Conservation (phyloP, 73 alveolate genomes). For the Symbiodinium pilosum region DNA sequence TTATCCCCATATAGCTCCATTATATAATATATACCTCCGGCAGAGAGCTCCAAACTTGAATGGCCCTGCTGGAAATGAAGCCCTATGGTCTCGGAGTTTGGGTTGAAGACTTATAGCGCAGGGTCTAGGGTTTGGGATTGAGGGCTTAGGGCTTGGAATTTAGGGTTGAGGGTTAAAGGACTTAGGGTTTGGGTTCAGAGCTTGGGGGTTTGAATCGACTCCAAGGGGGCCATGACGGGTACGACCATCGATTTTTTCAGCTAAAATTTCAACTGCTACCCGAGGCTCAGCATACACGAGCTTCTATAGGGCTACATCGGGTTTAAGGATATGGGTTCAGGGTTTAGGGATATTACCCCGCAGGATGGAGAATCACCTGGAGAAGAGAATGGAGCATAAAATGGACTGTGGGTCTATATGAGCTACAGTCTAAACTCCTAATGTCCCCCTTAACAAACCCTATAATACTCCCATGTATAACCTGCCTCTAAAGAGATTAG, state of each 20-base stretch:
- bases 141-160: neutral
- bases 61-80: too few relatives aligned
- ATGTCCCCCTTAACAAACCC: too few relatives aligned
- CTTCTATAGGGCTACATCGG: conserved; percentile 81
- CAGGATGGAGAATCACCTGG: too few relatives aligned
- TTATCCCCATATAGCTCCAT: too few relatives aligned
- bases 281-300: conserved; percentile 50
- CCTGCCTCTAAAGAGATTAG: too few relatives aligned
- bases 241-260: neutral
- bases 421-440: too few relatives aligned
- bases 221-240: neutral
- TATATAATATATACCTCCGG: too few relatives aligned
- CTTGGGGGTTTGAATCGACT: neutral
- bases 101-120: too few relatives aligned
- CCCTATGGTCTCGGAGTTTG: too few relatives aligned
- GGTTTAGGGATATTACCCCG: neutral
- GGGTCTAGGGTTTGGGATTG: neutral
- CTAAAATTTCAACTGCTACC: neutral
- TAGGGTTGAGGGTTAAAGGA: neutral
- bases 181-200: neutral
- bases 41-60: too few relatives aligned
- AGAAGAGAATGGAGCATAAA: neutral
- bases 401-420: too few relatives aligned
- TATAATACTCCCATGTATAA: too few relatives aligned
- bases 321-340: neutral